phyloP scores from a whole-genome alignment of 139 green algal genomes.

The Nannochloris sp. region DNA sequence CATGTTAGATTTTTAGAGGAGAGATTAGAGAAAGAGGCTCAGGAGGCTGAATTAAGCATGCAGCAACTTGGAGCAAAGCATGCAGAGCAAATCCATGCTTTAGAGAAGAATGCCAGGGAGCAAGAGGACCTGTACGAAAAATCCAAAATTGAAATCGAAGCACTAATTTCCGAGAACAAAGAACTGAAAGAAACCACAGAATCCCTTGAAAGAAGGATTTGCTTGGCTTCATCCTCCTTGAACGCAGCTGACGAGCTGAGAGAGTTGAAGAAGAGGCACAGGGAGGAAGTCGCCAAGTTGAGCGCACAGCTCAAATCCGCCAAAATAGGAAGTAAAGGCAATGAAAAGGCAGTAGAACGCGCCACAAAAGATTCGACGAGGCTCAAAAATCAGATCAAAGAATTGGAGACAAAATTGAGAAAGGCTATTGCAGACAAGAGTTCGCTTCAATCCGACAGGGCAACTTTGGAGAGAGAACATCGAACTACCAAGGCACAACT shows the following conservation, averaged over 20 bases:
- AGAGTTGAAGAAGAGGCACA: constrained; percentile 66
- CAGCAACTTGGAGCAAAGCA: constrained; percentile 1
- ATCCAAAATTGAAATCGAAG: constrained; percentile 15
- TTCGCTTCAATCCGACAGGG: neutral
- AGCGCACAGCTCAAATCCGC: constrained; percentile 10
- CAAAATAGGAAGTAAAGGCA: neutral
- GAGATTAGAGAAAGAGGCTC: constrained; percentile 29
- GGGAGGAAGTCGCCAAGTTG: constrained; percentile 65
- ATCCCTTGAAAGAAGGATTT: constrained; percentile 49
- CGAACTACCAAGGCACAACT: constrained; percentile 30
- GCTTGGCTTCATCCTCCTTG: constrained; percentile 48
- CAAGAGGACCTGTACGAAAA: neutral
- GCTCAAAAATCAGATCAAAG: neutral
- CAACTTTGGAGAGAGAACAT: neutral
- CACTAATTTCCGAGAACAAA: constrained; percentile 12
- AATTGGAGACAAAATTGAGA: neutral
- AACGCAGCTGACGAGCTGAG: constrained; percentile 68
- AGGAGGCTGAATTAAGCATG: constrained; percentile 25
- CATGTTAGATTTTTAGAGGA: constrained; percentile 58
- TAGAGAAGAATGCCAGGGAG: neutral
- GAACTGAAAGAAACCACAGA: constrained; percentile 17
- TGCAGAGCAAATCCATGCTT: neutral
- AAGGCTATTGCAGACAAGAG: neutral
- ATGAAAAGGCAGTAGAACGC: neutral
- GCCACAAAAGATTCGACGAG: neutral